Conservation (phyloP, 2,329 filamentous ascomycete species). For the Coniella vitis region DNA sequence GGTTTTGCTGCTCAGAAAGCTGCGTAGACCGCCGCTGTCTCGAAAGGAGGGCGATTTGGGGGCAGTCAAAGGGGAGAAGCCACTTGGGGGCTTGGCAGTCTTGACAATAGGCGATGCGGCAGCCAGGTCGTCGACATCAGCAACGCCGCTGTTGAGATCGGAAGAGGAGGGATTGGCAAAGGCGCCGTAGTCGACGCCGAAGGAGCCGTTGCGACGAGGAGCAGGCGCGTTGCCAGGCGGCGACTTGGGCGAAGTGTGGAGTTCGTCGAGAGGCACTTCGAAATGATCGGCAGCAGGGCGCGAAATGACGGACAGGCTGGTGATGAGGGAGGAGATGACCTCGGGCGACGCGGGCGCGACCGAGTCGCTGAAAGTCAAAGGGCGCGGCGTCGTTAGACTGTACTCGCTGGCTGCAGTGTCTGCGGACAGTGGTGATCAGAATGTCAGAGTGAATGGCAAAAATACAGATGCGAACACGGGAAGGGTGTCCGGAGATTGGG, state of each 20-base stretch:
- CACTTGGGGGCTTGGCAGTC: slow-evolving; percentile 75
- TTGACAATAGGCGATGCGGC: slow-evolving; percentile 66
- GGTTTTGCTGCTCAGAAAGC: slow-evolving; percentile 45
- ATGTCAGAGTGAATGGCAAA: background rate
- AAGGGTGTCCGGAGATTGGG: too few species aligned
- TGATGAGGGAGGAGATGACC: slow-evolving; percentile 64
- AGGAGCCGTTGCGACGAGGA: slow-evolving; percentile 42
- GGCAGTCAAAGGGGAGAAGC: slow-evolving; percentile 64
- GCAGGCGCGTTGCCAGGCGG: slow-evolving; percentile 22
- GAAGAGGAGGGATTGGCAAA: slow-evolving; percentile 49
- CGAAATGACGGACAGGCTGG: slow-evolving; percentile 61
- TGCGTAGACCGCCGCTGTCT: slow-evolving; percentile 45
- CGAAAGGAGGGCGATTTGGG: slow-evolving; percentile 44
- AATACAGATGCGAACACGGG: too few species aligned
- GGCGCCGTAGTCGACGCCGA: slow-evolving; percentile 68
- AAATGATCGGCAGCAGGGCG: slow-evolving; percentile 64
- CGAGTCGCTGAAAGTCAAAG: slow-evolving; percentile 11
- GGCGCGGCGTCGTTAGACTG: slow-evolving; percentile 1
- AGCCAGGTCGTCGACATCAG: slow-evolving; percentile 52
- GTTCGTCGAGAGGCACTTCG: slow-evolving; percentile 46
- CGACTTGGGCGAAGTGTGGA: slow-evolving; percentile 18
- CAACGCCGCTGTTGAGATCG: slow-evolving; percentile 35
- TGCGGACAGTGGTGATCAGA: background rate
- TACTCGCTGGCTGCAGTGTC: slow-evolving; percentile 12
- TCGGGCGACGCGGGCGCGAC: slow-evolving; percentile 53